phyloP scores from a whole-genome alignment of 306 rosid genomes.

The Prunus mongolica region DNA sequence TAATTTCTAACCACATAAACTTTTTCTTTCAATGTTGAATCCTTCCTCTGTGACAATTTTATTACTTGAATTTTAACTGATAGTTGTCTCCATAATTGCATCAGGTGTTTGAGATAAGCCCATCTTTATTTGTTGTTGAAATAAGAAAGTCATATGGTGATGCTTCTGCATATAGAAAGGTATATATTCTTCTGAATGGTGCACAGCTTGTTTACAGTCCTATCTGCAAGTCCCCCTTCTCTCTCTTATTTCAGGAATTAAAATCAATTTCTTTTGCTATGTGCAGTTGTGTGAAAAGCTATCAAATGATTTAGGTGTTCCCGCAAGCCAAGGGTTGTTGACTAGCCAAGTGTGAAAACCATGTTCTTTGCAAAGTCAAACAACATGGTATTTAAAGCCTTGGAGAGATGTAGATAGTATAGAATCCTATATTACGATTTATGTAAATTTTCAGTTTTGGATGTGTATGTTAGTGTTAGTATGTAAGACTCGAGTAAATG shows the following conservation, averaged over 20 bases:
- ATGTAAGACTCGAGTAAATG: background rate
- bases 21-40: background rate
- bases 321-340: slow-evolving; percentile 37
- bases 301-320: slow-evolving; percentile 63
- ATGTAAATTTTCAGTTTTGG: background rate
- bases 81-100: background rate
- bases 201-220: background rate
- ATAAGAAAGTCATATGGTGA: slow-evolving; percentile 78
- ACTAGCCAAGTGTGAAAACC: slow-evolving; percentile 20
- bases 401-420: background rate
- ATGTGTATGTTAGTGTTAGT: background rate
- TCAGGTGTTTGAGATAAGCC: slow-evolving; percentile 81
- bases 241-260: background rate
- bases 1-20: background rate
- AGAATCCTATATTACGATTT: background rate
- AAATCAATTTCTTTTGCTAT: background rate
- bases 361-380: background rate
- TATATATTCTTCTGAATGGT: background rate
- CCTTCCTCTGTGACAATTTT: background rate
- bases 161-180: slow-evolving; percentile 77
- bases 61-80: background rate
- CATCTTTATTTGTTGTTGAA: slow-evolving; percentile 70
- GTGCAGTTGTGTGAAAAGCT: slow-evolving; percentile 76
- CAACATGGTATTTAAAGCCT: background rate
- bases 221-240: background rate